Percentiles rank a stretch among this genome's conserved stretches.
These are phyloP conservation scores for Zanthoxylum bungeanum DNA, from an alignment of 345 rosid species.

Conservation along the genomic window DNA sequence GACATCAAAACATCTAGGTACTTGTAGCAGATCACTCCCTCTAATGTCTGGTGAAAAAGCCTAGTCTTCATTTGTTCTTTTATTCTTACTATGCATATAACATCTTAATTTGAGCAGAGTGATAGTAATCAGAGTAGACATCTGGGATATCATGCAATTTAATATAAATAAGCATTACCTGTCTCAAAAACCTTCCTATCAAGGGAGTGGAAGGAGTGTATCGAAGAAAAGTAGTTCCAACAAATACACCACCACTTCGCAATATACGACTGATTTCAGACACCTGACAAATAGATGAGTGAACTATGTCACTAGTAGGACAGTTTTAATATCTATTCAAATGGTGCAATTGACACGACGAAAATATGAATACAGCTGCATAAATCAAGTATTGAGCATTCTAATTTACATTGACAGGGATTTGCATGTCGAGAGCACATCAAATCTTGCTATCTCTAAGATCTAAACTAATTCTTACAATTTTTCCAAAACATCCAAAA, in stretches of 20 bases:
- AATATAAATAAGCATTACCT: conserved; percentile 38
- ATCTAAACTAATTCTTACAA: background rate
- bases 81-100: background rate
- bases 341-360: background rate
- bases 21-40: background rate
- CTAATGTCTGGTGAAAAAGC: background rate
- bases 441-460: background rate
- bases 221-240: conserved; percentile 85
- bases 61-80: background rate
- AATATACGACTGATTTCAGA: conserved; percentile 85
- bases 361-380: background rate
- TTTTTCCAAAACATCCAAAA: background rate
- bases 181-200: conserved; percentile 47
- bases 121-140: background rate
- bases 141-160: background rate
- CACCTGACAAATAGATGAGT: conserved; percentile 37
- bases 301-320: background rate
- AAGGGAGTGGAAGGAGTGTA: conserved; percentile 56
- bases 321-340: background rate
- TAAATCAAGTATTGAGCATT: no score
- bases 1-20: background rate
- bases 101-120: background rate
- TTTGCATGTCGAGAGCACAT: no score
- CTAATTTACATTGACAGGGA: no score
- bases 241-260: conserved; percentile 86